Conservation (phyloP, 176 grass and related monocot species). For the Olyra latifolia region DNA sequence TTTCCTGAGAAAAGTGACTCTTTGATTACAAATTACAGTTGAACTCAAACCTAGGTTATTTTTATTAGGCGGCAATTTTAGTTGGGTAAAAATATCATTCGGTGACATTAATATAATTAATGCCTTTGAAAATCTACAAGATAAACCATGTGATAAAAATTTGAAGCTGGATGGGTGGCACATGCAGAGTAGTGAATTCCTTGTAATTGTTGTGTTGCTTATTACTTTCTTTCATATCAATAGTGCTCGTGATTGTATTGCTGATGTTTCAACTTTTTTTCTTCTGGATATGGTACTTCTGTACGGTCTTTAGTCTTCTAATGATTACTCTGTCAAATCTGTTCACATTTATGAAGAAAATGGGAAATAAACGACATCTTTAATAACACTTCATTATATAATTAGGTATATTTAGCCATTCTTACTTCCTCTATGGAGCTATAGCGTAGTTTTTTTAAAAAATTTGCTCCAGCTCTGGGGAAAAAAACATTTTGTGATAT, state of each 20-base stretch:
- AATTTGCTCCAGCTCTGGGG: not conserved
- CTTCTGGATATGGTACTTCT: not conserved
- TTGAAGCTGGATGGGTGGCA: not conserved
- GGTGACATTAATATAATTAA: not conserved
- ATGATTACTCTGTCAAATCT: not conserved
- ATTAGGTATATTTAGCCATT: not conserved
- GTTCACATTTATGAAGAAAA: slow-evolving; percentile 3
- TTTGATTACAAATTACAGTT: not conserved
- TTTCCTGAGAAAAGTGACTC: not conserved
- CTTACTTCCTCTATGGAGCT: not conserved
- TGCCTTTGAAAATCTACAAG: not conserved
- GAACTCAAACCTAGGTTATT: not conserved
- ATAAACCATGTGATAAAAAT: not conserved
- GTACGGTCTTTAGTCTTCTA: not conserved
- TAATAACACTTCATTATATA: not conserved
- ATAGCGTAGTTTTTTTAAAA: not conserved
- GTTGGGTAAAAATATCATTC: not conserved
- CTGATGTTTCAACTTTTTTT: not conserved
- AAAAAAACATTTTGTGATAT: not conserved
- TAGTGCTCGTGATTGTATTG: not conserved
- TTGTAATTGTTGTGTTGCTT: not conserved
- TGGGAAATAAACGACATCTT: not conserved
- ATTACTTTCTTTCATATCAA: not conserved
- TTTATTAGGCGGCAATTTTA: not conserved
- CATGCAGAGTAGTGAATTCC: not conserved